These are phyloP conservation scores for Onygenales sp. DNA, from an alignment of 2,329 filamentous ascomycete genomes.

Conservation along the genomic window DNA sequence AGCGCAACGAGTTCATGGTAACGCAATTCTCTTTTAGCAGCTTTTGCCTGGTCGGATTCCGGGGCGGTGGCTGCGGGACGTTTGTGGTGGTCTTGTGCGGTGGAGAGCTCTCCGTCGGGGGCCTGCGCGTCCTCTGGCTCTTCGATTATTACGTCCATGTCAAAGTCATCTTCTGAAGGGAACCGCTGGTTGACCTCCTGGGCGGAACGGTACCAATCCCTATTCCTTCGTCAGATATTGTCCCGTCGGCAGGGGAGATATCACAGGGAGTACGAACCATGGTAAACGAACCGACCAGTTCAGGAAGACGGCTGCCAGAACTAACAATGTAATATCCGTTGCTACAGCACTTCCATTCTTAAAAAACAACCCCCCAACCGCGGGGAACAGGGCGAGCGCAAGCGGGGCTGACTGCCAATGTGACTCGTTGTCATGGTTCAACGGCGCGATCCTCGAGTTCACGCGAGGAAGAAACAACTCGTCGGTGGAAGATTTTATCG, in stretches of 20 bases:
- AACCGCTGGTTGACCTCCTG: slow-evolving; percentile 47
- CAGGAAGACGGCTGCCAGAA: slow-evolving; percentile 72
- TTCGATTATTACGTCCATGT: slow-evolving; percentile 20
- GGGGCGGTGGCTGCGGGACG: slow-evolving; percentile 6
- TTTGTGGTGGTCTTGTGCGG: slow-evolving; percentile 4
- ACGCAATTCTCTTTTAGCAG: slow-evolving; percentile 56
- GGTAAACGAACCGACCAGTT: slow-evolving; percentile 88
- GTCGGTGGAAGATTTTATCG: slow-evolving; percentile 57
- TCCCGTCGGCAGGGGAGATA: not conserved
- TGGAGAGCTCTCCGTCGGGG: slow-evolving; percentile 10
- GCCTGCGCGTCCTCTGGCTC: slow-evolving; percentile 19
- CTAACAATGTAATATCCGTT: slow-evolving; percentile 75
- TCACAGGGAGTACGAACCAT: slow-evolving; percentile 50
- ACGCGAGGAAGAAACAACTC: slow-evolving; percentile 56
- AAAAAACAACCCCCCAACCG: slow-evolving; percentile 75
- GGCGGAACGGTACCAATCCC: slow-evolving; percentile 66
- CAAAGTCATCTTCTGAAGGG: slow-evolving; percentile 10
- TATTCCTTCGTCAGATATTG: slow-evolving; percentile 20
- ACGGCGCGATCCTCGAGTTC: slow-evolving; percentile 10
- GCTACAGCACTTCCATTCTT: slow-evolving; percentile 73
- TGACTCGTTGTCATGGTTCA: slow-evolving; percentile 46
- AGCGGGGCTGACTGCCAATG: slow-evolving; percentile 74
- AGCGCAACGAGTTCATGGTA: slow-evolving; percentile 67
- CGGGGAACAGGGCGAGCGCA: slow-evolving; percentile 73
- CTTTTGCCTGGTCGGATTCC: slow-evolving; percentile 16